Evolutionary conservation across 108 stramenopile species (phyloP).

Genomic region (Fistulifera solaris): DNA sequence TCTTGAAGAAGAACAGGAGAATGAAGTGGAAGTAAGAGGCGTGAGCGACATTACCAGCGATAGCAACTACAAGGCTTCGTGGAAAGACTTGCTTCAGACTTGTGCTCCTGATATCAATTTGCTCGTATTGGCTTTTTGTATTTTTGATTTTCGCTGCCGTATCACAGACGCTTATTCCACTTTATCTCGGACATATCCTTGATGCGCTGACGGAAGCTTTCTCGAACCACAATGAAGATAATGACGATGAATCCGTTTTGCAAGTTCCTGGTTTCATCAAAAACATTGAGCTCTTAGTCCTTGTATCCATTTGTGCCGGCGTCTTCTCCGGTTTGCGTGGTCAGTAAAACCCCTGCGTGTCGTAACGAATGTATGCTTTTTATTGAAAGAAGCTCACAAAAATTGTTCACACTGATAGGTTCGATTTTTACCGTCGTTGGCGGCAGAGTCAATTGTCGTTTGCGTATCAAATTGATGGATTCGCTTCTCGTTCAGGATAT

Average conservation of each 20-base stretch:
- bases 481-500: slow-evolving; percentile 62
- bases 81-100: slow-evolving; percentile 29
- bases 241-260: slow-evolving; percentile 18
- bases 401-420: slow-evolving; percentile 17
- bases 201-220: slow-evolving; percentile 34
- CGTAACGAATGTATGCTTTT: too few species aligned
- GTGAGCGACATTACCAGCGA: slow-evolving; percentile 39
- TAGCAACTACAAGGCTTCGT: slow-evolving; percentile 38
- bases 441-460: slow-evolving; percentile 56
- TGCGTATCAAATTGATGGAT: slow-evolving; percentile 60
- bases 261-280: slow-evolving; percentile 40
- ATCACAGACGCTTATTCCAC: slow-evolving; percentile 41
- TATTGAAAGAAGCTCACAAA: too few species aligned
- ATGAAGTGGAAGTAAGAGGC: slow-evolving; percentile 18
- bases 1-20: too few species aligned
- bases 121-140: slow-evolving; percentile 32
- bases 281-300: slow-evolving; percentile 33
- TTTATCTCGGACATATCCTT: slow-evolving; percentile 41
- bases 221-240: background rate
- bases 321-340: slow-evolving; percentile 46
- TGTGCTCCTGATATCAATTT: slow-evolving; percentile 32
- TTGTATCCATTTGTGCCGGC: slow-evolving; percentile 41
- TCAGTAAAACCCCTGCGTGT: slow-evolving; percentile 8
- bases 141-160: slow-evolving; percentile 40
- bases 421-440: slow-evolving; percentile 62